A percentile compares a stretch with the other conserved stretches of the same genome.
Evolutionary conservation across 306 rosid species (phyloP).

Genomic region (Sindora glabra): DNA sequence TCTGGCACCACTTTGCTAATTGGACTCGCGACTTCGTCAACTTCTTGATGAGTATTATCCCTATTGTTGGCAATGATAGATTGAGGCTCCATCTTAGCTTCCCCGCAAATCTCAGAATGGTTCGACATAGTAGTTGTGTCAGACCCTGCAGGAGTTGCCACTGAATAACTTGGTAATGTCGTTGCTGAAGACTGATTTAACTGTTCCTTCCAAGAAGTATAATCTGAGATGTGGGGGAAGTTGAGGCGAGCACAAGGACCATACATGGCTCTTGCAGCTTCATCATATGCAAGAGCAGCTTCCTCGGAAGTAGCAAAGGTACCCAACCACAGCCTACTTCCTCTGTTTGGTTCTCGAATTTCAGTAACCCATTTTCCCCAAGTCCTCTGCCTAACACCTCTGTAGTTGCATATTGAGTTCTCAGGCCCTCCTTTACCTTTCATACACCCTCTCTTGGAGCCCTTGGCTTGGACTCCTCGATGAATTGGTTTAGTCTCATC

Average conservation of each 20-base stretch:
- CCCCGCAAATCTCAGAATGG: slow-evolving; percentile 66
- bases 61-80: background rate
- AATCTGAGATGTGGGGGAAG: slow-evolving; percentile 39
- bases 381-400: slow-evolving; percentile 97
- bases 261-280: slow-evolving; percentile 90
- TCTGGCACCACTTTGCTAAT: background rate
- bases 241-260: slow-evolving; percentile 77
- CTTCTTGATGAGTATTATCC: background rate
- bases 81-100: slow-evolving; percentile 1
- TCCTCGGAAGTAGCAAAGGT: slow-evolving; percentile 44
- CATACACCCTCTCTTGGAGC: slow-evolving; percentile 99
- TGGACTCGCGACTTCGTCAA: slow-evolving; percentile 15
- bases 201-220: slow-evolving; percentile 11
- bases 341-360: slow-evolving; percentile 70
- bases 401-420: slow-evolving; percentile 56
- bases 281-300: slow-evolving; percentile 71
- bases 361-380: slow-evolving; percentile 99
- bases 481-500: slow-evolving; percentile 20
- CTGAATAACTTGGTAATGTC: slow-evolving; percentile 35
- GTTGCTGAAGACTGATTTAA: slow-evolving; percentile 20
- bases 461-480: slow-evolving; percentile 68
- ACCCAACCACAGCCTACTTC: slow-evolving; percentile 65
- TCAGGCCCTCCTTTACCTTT: slow-evolving; percentile 97
- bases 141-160: slow-evolving; percentile 33
- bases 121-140: slow-evolving; percentile 34